Conservation (phyloP, 176 grass and related monocot species). For the Coix lacrymajobi region DNA sequence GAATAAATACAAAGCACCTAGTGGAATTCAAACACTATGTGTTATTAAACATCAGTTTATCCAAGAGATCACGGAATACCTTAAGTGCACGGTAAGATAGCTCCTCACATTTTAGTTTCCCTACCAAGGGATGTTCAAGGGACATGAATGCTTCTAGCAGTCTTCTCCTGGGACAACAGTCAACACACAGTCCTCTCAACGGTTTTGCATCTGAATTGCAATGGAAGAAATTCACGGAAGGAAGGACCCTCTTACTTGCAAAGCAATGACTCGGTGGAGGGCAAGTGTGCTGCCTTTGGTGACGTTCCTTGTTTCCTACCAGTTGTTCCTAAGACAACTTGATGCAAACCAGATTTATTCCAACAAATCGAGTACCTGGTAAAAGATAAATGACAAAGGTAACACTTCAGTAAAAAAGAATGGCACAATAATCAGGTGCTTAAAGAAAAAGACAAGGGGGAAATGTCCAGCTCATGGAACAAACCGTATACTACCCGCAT, state of each 20-base stretch:
- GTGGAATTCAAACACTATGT: background rate
- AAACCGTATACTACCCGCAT: conserved; percentile 81
- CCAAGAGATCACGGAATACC: conserved; percentile 29
- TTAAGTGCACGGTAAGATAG: conserved; percentile 62
- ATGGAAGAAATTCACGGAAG: conserved; percentile 4
- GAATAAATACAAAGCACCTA: background rate
- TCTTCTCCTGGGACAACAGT: conserved; percentile 51
- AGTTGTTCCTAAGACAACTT: conserved; percentile 79
- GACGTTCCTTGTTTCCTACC: conserved; percentile 96
- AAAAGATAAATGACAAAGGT: background rate
- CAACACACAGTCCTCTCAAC: background rate
- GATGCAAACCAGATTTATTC: conserved; percentile 75
- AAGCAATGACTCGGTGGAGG: conserved; percentile 71
- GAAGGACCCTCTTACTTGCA: conserved; percentile 68
- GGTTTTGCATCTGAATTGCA: background rate
- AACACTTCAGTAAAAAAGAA: background rate
- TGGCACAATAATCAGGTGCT: background rate
- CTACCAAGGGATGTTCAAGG: conserved; percentile 21
- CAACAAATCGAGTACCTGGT: conserved; percentile 88
- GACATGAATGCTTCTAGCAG: conserved; percentile 53
- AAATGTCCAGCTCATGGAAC: background rate
- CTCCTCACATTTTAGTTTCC: conserved; percentile 17
- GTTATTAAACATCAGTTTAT: background rate
- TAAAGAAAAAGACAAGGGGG: background rate
- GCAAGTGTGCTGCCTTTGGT: conserved; percentile 49